A percentile compares a stretch with the other conserved stretches of the same genome.
phyloP scores from a whole-genome alignment of 2,329 filamentous ascomycete species.

The Ceratocystis papillata region DNA sequence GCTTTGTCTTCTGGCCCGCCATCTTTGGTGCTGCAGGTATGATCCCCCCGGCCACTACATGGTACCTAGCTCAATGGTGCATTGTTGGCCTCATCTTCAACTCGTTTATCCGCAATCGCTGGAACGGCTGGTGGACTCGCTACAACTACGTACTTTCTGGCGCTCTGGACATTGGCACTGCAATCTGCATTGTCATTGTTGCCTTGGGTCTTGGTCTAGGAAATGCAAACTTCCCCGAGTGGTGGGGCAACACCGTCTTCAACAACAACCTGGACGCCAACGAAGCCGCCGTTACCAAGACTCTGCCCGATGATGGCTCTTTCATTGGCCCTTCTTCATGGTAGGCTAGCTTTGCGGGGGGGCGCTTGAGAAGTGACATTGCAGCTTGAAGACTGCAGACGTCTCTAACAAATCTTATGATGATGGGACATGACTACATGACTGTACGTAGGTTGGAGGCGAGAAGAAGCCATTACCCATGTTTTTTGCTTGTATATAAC shows the following conservation, averaged over 20 bases:
- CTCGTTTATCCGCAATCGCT: conserved; percentile 40
- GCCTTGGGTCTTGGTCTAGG: conserved; percentile 39
- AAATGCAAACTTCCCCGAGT: conserved; percentile 36
- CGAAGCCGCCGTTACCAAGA: conserved; percentile 29
- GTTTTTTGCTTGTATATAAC: too few relatives aligned
- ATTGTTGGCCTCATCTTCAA: conserved; percentile 48
- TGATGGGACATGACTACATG: too few relatives aligned
- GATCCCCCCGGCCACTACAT: conserved; percentile 46
- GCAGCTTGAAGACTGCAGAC: conserved; percentile 4
- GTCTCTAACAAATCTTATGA: not conserved
- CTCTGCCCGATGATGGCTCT: conserved; percentile 28
- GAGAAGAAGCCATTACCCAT: too few relatives aligned
- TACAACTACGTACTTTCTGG: conserved; percentile 53
- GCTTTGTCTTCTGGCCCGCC: conserved; percentile 43
- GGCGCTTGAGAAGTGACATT: not conserved
- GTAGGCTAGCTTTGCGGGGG: conserved; percentile 23
- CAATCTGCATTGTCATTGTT: conserved; percentile 46
- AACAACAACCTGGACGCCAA: conserved; percentile 31
- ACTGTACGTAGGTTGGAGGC: too few relatives aligned
- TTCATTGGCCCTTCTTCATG: conserved; percentile 29
- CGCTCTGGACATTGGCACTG: conserved; percentile 48
- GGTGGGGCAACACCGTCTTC: conserved; percentile 40
- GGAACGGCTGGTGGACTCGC: conserved; percentile 46
- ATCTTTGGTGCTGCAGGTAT: conserved; percentile 42
- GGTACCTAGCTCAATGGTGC: conserved; percentile 46